These are phyloP conservation scores for Sporisorium reilianum DNA, from an alignment of 1,284 basidiomycete species.

Conservation along the genomic window DNA sequence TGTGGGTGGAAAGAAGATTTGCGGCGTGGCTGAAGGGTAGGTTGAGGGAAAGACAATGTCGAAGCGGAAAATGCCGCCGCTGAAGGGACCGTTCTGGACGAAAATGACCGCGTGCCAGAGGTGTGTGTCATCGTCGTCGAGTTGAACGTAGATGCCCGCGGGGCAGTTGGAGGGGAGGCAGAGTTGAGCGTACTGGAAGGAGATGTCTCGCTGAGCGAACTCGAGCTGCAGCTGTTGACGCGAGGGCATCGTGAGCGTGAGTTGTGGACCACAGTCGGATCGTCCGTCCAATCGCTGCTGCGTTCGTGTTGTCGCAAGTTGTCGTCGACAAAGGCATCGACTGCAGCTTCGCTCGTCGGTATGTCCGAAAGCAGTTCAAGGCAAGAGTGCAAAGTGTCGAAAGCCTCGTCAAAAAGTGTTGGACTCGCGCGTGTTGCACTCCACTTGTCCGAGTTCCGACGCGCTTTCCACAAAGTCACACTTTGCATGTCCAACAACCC, in stretches of 20 bases:
- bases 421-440: conserved; percentile 14
- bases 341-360: not conserved
- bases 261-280: too few species aligned
- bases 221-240: conserved; percentile 37
- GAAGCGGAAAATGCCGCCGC: conserved; percentile 59
- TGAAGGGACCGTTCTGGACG: conserved; percentile 45
- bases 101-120: conserved; percentile 57
- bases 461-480: not conserved
- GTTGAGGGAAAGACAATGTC: conserved; percentile 50
- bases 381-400: not conserved
- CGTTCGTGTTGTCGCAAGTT: not conserved
- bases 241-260: conserved; percentile 26
- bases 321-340: not conserved
- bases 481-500: not conserved
- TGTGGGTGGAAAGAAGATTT: conserved; percentile 51
- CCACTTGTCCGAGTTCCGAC: conserved; percentile 36
- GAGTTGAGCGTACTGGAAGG: conserved; percentile 50
- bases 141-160: conserved; percentile 46
- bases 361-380: not conserved
- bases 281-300: too few species aligned
- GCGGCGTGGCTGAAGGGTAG: conserved; percentile 45
- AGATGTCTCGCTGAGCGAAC: conserved; percentile 50
- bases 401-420: not conserved
- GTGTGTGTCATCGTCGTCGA: conserved; percentile 49
- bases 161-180: conserved; percentile 47